Base-by-base conservation (phyloP, 2,329 filamentous ascomycete genomes). In the Claviceps maximensis region DNA sequence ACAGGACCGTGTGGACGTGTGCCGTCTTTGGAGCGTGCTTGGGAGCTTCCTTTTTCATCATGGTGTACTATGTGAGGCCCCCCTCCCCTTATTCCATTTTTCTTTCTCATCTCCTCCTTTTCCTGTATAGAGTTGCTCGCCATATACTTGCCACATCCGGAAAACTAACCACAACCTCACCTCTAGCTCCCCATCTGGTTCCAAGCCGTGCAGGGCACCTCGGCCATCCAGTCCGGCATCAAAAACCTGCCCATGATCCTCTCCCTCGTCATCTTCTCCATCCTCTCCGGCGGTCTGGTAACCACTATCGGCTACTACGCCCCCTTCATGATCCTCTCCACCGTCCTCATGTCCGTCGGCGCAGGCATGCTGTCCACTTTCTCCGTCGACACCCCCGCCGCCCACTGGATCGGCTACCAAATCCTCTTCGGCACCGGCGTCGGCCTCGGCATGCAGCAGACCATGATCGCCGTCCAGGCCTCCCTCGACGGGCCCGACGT, bases 401-500 rank as follows among this genome's bases (percentile, higher is more conserved):
- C 52, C 1, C 51, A 61, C 21, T 65, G 63, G 64, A 62, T 65
- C 49, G 63, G 63, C 3, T 66, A 65, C 51, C 64, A 64, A 54
- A 57, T 77, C 12, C 49, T 76, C 40, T 65, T 66, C 27, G 74
- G 74, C 17, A 54, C 70, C 1, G 73, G 71, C 3, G 59, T 72
- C 2, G 74, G 74, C 36, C 56, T 71, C 1, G 67, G 65, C 10
- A 65, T 75, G 50, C 73, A 76, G 54, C 67, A 71, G 49, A 67
- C 73, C 19, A 62, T 71, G 25, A 68, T 76, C 33, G 72, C 71
- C 3, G 71, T 69, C 0, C 73, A 76, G 58, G 70, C 71, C 0
- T 71, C 74, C 1, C 63, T 77, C 4, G 60, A 60, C 6, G 58
- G 64, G 27, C 61, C 62, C 1, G 72, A 77, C 47, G 69, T 76